Evolutionary conservation across 441 rosid species (phyloP), one percentile per base, ranked within the genome.

Genomic region (Arabidopsis lyrata): DNA sequence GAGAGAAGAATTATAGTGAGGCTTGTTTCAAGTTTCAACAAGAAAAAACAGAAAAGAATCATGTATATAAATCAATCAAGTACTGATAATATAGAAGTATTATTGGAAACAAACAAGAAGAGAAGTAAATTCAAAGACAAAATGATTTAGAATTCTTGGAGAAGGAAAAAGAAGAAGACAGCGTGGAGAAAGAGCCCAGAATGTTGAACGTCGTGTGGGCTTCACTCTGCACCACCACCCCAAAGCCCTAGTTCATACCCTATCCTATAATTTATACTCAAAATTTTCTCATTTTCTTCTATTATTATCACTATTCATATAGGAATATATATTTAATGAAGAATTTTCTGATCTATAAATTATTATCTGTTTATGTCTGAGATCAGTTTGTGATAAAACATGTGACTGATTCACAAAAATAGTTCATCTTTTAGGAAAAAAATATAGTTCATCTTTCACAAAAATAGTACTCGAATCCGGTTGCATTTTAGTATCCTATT

Each of bases 81-180:
- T 57, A 70, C 76, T 49, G n/a, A 35, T 62, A 50, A 64, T 49
- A 49, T 70, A 44, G 36, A 77, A 77, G 76, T 48, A 76, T 76
- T 71, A 71, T 72, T 72, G 80, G 69, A 62, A 58, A 54, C 62
- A 77, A 63, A 74, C 72, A 63, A 70, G 77, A 74, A 74, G 66
- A 84, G 18, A 86, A 83, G 89, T 83, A 87, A 77, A 85, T 90
- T 88, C 96, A 86, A 87, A 90, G 97, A 91, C 97, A 92, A 90
- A 88, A 90, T 91, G 84, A 90, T 94, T 90, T 89, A 88, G 77
- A 67, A 84, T 81, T 78, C 88, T 87, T 84, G 87, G 95, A 86
- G 84, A 85, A 80, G 83, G 85, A 80, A 86, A 83, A 84, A 80
- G 74, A 87, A 78, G 90, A 77, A 65, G 79, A 73, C 75, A 74